Conservation (phyloP, 805 yeast genomes). For the Candida fluviatilis region DNA sequence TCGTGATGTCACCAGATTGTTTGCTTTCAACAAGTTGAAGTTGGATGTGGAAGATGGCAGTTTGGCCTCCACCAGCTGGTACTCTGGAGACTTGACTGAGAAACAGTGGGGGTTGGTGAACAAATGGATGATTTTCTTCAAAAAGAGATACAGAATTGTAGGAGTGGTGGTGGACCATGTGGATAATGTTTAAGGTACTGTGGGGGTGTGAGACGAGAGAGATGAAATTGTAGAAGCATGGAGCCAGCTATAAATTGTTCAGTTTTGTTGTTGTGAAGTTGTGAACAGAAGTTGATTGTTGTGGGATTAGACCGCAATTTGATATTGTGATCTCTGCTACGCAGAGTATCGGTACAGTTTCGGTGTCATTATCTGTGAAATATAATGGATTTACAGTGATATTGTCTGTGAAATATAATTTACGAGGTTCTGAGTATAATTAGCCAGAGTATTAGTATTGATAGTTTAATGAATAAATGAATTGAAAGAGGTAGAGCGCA, state of each 20-base stretch:
- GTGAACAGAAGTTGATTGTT: not conserved
- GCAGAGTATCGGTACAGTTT: too few relatives aligned
- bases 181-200: not conserved
- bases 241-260: too few relatives aligned
- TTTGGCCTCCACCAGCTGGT: constrained; percentile 35
- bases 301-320: not conserved
- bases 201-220: not conserved
- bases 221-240: too few relatives aligned
- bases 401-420: too few relatives aligned
- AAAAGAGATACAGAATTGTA: constrained; percentile 37
- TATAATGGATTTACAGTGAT: too few relatives aligned
- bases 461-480: too few relatives aligned
- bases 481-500: too few relatives aligned
- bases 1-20: constrained; percentile 70
- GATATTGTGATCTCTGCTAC: too few relatives aligned
- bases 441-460: too few relatives aligned
- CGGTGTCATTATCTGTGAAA: too few relatives aligned
- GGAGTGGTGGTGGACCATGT: constrained; percentile 33
- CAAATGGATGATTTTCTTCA: constrained; percentile 71
- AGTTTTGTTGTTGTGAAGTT: not conserved
- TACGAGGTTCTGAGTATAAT: too few relatives aligned
- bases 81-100: constrained; percentile 48
- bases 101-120: constrained; percentile 59
- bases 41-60: constrained; percentile 9
- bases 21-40: constrained; percentile 55